Evolutionary conservation across 768 basidiomycete species (phyloP).

Genomic region (Rhodotorula kratochvilovae): DNA sequence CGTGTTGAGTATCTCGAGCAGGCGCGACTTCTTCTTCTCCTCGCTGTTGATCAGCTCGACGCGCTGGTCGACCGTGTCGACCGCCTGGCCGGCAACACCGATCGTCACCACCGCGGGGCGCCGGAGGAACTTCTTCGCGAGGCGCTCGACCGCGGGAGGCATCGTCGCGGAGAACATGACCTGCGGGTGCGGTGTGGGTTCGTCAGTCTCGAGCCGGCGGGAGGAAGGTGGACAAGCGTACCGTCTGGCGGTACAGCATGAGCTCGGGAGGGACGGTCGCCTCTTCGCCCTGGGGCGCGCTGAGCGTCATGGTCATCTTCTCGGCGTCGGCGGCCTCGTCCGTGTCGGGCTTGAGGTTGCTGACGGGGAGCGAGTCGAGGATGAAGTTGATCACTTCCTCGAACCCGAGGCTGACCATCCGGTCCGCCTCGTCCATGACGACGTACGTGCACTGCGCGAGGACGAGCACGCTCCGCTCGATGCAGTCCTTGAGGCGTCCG

Average conservation of each 20-base stretch:
- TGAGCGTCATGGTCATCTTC: slow-evolving; percentile 70
- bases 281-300: slow-evolving; percentile 34
- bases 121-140: slow-evolving; percentile 88
- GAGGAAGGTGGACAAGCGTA: neutral
- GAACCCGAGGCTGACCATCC: slow-evolving; percentile 98
- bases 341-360: slow-evolving; percentile 75
- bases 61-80: slow-evolving; percentile 93
- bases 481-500: slow-evolving; percentile 94
- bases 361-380: slow-evolving; percentile 80
- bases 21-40: slow-evolving; percentile 90
- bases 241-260: slow-evolving; percentile 41
- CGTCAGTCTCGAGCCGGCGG: too few species aligned
- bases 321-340: slow-evolving; percentile 59
- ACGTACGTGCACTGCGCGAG: slow-evolving; percentile 95
- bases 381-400: slow-evolving; percentile 92
- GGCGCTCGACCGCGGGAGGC: slow-evolving; percentile 52
- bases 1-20: slow-evolving; percentile 89
- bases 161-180: slow-evolving; percentile 68
- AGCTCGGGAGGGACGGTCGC: slow-evolving; percentile 5
- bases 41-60: slow-evolving; percentile 90
- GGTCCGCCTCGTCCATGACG: slow-evolving; percentile 99
- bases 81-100: slow-evolving; percentile 94
- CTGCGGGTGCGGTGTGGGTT: slow-evolving; percentile 44
- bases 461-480: slow-evolving; percentile 91
- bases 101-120: slow-evolving; percentile 94